A percentile compares a stretch with the other conserved stretches of the same genome.
These are phyloP conservation scores for Xanthoparmelia taractica DNA, from an alignment of 495 filamentous ascomycete genomes.

Conservation along the genomic window DNA sequence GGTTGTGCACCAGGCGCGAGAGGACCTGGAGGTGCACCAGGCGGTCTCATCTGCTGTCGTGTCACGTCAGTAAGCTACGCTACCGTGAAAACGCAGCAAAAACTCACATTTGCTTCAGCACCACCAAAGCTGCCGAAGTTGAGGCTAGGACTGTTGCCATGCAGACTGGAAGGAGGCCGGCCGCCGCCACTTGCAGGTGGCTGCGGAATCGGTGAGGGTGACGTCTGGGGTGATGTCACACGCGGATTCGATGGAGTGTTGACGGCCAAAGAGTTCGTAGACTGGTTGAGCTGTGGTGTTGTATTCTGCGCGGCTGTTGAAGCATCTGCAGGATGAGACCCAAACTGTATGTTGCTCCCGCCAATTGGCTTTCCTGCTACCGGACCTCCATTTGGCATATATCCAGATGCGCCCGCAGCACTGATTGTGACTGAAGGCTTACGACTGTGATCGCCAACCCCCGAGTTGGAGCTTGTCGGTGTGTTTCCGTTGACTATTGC, in stretches of 20 bases:
- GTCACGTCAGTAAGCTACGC: conserved; percentile 26
- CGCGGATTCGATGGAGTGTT: conserved; percentile 58
- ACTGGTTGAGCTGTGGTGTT: conserved; percentile 43
- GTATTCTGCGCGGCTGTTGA: conserved; percentile 63
- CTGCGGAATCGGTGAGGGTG: conserved; percentile 76
- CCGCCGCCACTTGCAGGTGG: conserved; percentile 79
- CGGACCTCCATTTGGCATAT: conserved; percentile 67
- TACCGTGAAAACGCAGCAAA: background rate
- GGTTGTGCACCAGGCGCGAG: conserved; percentile 55
- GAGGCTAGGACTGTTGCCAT: conserved; percentile 52
- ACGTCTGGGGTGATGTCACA: conserved; percentile 63
- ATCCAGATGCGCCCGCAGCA: conserved; percentile 63
- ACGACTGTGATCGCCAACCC: conserved; percentile 58
- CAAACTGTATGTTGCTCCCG: conserved; percentile 66
- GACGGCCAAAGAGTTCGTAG: conserved; percentile 54
- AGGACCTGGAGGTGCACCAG: conserved; percentile 51
- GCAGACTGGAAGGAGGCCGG: conserved; percentile 64
- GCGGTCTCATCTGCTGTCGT: conserved; percentile 50
- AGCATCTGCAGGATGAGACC: conserved; percentile 53
- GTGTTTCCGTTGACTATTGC: conserved; percentile 59
- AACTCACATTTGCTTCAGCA: conserved; percentile 63
- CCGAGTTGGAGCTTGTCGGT: conserved; percentile 48
- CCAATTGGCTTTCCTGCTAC: conserved; percentile 49
- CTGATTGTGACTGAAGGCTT: conserved; percentile 86
- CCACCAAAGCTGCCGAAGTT: conserved; percentile 80